Evolutionary conservation across 1,284 basidiomycete species (phyloP).

Genomic region (Lentinula novae-zelandiae): DNA sequence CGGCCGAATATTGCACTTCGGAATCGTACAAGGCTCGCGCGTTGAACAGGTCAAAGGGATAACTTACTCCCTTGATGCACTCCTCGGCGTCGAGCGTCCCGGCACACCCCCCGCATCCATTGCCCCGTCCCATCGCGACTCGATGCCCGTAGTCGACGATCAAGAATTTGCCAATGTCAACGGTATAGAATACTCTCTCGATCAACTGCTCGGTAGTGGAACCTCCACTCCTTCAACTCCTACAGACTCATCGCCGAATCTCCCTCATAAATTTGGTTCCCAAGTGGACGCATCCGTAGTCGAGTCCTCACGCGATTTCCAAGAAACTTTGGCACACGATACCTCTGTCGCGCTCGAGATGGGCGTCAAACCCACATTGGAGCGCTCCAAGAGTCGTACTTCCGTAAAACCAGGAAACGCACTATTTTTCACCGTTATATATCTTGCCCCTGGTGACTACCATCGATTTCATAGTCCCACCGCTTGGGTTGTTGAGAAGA

Average conservation of each 20-base stretch:
- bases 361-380: conserved; percentile 48
- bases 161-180: conserved; percentile 94
- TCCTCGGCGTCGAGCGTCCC: conserved; percentile 73
- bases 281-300: conserved; percentile 65
- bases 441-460: conserved; percentile 98
- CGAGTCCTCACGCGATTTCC: conserved; percentile 44
- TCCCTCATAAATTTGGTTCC: conserved; percentile 55
- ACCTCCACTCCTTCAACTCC: conserved; percentile 29
- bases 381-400: conserved; percentile 35
- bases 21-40: conserved; percentile 75
- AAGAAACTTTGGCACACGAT: conserved; percentile 60
- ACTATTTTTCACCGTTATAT: conserved; percentile 93
- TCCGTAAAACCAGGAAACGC: conserved; percentile 68
- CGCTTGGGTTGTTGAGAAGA: conserved; percentile 95
- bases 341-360: conserved; percentile 66
- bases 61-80: conserved; percentile 92
- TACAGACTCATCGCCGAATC: conserved; percentile 19
- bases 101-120: conserved; percentile 39
- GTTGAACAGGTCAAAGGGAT: conserved; percentile 99
- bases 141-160: conserved; percentile 69
- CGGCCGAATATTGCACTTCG: conserved; percentile 91
- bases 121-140: conserved; percentile 40
- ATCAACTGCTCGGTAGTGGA: conserved; percentile 67
- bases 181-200: conserved; percentile 92
- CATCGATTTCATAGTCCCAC: conserved; percentile 97